Base-by-base conservation (phyloP, 306 rosid genomes). In the Alnus rubra region DNA sequence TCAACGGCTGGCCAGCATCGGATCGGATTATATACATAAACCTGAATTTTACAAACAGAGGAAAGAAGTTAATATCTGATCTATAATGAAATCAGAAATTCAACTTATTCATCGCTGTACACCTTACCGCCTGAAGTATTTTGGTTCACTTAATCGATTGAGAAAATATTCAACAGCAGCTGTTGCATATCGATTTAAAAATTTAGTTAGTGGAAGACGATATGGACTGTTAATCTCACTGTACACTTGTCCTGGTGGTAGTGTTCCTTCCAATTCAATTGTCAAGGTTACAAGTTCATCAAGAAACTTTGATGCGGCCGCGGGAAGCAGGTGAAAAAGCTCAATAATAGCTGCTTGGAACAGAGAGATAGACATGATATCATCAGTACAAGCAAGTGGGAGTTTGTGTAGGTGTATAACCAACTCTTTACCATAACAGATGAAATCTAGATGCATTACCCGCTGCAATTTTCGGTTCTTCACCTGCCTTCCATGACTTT, bases 391-490 rank as follows among this genome's bases (percentile, higher is more conserved):
- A 37, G 18, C 42, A 23, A 23, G 28, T 23, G 6, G 14, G 59
- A 73, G 47, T 60, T 19, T 44, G 15, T 63, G 73, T 78, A 79
- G 76, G 69, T 55, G 81, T 55, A 81, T 68, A 30, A 76, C 77
- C 63, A 83, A 76, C 71, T 59, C 6, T 76, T 68, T 77, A 71
- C 47, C 76, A 72, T 55, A 64, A 76, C 70, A 82, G 70, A 78
- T 63, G 73, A 86, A 72, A 82, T 62, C 44, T 56, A 70, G 76
- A 74, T 70, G 69, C 74, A 64, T 79, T 83, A 96, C 99, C 99
- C 68, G 99, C 99, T 9, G 99, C 99, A 84, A 96, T 93, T 88
- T 93, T 96, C 53, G 99, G 99, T 84, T 96, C 99, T 88, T 96
- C 99, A 70, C 99, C 99, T 74, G 99, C 93, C 89, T 96, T 96